Evolutionary conservation across 1,139 yeast species (phyloP).

Genomic region (Scheffersomyces titani): DNA sequence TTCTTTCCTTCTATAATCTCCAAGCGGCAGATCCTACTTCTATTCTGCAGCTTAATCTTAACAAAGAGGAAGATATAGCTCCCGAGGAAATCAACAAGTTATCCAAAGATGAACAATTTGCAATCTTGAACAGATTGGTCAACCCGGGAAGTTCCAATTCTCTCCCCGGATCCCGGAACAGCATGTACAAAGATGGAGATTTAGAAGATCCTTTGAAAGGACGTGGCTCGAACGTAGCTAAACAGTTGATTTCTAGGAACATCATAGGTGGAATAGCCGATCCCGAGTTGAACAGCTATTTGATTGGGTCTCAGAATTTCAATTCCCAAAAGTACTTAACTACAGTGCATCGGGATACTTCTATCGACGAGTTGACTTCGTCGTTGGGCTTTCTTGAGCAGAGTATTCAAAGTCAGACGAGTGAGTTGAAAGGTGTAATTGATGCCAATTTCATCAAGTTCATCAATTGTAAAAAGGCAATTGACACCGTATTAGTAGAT

Average conservation of each 20-base stretch:
- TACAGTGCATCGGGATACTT: constrained; percentile 68
- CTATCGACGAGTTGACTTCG: constrained; percentile 59
- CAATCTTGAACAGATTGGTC: constrained; percentile 27
- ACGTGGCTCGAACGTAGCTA: constrained; percentile 43
- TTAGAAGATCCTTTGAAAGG: constrained; percentile 58
- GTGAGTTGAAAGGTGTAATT: constrained; percentile 64
- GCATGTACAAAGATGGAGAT: constrained; percentile 10
- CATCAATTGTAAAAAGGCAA: constrained; percentile 68
- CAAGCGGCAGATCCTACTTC: constrained; percentile 24
- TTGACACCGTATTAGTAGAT: constrained; percentile 37
- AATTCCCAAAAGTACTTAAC: constrained; percentile 69
- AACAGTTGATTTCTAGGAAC: constrained; percentile 40
- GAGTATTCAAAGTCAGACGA: constrained; percentile 64
- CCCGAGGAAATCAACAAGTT: constrained; percentile 25
- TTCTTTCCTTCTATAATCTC: constrained; percentile 29
- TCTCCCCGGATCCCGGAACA: background rate
- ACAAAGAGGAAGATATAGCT: constrained; percentile 19
- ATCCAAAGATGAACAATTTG: constrained; percentile 31
- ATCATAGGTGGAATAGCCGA: constrained; percentile 40
- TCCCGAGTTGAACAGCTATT: constrained; percentile 51
- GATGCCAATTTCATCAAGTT: constrained; percentile 75
- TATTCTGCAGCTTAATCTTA: constrained; percentile 21
- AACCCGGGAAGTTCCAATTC: constrained; percentile 6
- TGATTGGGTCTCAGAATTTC: constrained; percentile 73
- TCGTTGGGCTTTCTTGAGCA: constrained; percentile 62